A percentile compares a stretch with the other conserved stretches of the same genome.
Evolutionary conservation across 805 yeast genomes (phyloP).

Genomic region (Barnettozyma californica): DNA sequence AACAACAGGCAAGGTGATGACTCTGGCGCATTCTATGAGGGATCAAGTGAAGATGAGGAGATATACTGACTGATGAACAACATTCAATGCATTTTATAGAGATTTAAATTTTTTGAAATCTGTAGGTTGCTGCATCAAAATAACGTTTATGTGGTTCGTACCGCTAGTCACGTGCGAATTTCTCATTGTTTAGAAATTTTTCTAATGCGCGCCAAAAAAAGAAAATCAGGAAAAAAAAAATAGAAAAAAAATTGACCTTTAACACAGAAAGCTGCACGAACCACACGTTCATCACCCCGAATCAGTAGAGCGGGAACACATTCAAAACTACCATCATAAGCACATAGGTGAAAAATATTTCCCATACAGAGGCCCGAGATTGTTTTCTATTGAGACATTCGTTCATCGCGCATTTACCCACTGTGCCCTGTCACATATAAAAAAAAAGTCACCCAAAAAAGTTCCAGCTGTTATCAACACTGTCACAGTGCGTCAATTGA

Average conservation of each 20-base stretch:
- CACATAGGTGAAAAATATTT: not conserved
- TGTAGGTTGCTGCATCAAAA: not conserved
- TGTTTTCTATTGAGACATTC: not conserved
- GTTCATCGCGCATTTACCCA: not conserved
- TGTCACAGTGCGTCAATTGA: not conserved
- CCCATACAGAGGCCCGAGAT: not conserved
- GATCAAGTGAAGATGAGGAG: not conserved
- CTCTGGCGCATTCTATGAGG: not conserved
- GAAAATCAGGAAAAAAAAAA: slow-evolving; percentile 5
- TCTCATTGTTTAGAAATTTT: not conserved
- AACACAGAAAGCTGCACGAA: not conserved
- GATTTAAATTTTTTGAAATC: no score
- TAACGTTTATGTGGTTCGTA: not conserved
- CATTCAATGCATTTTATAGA: not conserved
- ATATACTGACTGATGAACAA: not conserved
- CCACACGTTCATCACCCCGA: not conserved
- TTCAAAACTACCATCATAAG: not conserved
- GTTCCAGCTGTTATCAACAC: not conserved
- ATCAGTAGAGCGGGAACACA: not conserved
- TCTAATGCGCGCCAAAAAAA: not conserved
- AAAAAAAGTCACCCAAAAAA: not conserved
- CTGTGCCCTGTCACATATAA: not conserved
- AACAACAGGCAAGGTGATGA: not conserved
- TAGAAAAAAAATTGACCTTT: not conserved
- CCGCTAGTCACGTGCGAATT: not conserved